These are phyloP conservation scores for Alopecurus myosuroides DNA, from an alignment of 176 grass and related monocot genomes.

Conservation along the genomic window DNA sequence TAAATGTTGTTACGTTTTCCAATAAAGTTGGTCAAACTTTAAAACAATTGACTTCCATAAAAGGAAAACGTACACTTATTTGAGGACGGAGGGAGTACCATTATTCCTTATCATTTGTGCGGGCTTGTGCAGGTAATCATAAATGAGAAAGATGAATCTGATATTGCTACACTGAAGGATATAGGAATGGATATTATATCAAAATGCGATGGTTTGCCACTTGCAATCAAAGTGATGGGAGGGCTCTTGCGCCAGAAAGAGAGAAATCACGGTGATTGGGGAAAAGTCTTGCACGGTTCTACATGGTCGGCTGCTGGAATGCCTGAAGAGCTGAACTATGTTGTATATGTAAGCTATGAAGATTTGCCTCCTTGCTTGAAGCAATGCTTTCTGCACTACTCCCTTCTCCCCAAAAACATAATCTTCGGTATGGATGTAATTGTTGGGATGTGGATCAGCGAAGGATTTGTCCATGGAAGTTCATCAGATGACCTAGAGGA, in stretches of 20 bases:
- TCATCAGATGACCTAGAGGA: slow-evolving; percentile 2
- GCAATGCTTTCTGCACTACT: neutral
- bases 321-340: neutral
- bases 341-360: neutral
- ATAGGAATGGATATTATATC: neutral
- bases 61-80: no score
- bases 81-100: no score
- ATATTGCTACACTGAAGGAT: neutral
- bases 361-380: neutral
- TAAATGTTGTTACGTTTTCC: no score
- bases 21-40: no score
- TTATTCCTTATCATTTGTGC: neutral
- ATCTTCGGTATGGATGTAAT: neutral
- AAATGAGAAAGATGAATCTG: neutral
- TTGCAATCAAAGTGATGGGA: neutral
- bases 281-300: neutral
- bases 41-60: no score
- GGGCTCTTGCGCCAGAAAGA: neutral
- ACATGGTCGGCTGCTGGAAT: neutral
- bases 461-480: neutral
- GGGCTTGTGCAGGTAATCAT: neutral
- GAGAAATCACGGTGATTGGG: neutral
- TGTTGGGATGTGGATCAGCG: neutral
- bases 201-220: neutral
- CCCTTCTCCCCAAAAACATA: neutral